These are phyloP conservation scores for Ogataea haglerorum DNA, from an alignment of 805 yeast genomes.

Conservation along the genomic window DNA sequence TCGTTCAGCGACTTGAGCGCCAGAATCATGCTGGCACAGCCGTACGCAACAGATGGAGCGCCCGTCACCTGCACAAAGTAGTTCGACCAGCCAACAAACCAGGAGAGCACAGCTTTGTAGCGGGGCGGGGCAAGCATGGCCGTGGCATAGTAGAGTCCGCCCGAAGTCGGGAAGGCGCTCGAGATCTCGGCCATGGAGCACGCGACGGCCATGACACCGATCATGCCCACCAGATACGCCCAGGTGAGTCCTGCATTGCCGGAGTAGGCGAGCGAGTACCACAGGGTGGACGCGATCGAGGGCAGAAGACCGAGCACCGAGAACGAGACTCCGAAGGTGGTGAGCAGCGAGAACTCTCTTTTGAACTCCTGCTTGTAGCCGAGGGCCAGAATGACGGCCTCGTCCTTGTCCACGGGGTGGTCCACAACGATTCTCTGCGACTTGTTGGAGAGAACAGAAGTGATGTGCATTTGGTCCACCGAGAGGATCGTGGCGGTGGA, in stretches of 20 bases:
- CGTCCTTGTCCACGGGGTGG: constrained; percentile 46
- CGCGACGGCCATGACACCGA: constrained; percentile 55
- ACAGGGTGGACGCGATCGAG: constrained; percentile 59
- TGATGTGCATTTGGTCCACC: constrained; percentile 27
- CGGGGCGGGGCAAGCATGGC: constrained; percentile 55
- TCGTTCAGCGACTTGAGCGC: constrained; percentile 44
- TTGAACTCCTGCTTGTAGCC: constrained; percentile 64
- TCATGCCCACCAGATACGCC: constrained; percentile 53
- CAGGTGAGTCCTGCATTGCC: constrained; percentile 64
- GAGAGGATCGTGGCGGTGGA: constrained; percentile 30
- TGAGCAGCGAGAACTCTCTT: constrained; percentile 54
- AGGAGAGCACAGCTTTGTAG: constrained; percentile 50
- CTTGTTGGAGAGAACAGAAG: constrained; percentile 26
- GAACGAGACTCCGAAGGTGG: constrained; percentile 61
- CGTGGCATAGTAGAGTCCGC: constrained; percentile 68
- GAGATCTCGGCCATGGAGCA: constrained; percentile 61
- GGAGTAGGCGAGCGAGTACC: constrained; percentile 55
- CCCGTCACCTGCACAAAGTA: constrained; percentile 62
- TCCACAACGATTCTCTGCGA: constrained; percentile 35
- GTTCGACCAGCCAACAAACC: constrained; percentile 62
- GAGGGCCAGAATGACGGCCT: constrained; percentile 50
- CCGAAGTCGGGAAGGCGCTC: constrained; percentile 60
- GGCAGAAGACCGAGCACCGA: constrained; percentile 62
- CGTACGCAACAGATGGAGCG: constrained; percentile 56
- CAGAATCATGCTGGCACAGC: constrained; percentile 55